phyloP scores from a whole-genome alignment of 176 grass and related monocot species.

The bread wheat (Triticum aestivum) region DNA sequence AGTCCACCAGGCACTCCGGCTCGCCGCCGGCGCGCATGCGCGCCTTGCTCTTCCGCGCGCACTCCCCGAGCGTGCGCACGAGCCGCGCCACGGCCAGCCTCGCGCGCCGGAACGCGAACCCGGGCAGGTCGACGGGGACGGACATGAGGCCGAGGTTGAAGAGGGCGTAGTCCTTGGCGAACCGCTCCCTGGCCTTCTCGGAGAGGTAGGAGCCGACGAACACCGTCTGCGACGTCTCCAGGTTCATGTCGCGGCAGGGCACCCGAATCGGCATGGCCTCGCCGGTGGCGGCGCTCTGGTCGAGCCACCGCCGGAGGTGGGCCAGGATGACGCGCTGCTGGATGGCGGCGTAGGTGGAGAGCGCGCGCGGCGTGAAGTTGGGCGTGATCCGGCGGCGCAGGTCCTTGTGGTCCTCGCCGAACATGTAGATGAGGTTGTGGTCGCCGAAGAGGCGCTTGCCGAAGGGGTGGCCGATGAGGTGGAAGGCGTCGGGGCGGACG shows the following conservation, averaged over 20 bases:
- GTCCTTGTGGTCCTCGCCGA: constrained; percentile 70
- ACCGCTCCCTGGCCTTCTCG: constrained; percentile 39
- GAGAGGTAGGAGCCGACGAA: constrained; percentile 75
- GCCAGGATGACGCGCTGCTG: constrained; percentile 64
- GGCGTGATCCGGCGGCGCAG: constrained; percentile 61
- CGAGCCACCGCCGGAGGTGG: constrained; percentile 55
- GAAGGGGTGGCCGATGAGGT: constrained; percentile 73
- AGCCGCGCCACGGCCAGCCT: constrained; percentile 61
- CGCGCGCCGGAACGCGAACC: constrained; percentile 76
- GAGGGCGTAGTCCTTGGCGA: constrained; percentile 67
- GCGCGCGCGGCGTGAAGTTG: constrained; percentile 64
- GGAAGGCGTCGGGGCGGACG: constrained; percentile 76
- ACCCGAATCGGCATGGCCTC: constrained; percentile 48
- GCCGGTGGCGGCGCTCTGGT: background rate
- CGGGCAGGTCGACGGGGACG: constrained; percentile 74
- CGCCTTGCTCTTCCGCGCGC: constrained; percentile 54
- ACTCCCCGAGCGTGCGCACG: constrained; percentile 43
- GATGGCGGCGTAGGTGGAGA: constrained; percentile 58
- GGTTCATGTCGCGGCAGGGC: constrained; percentile 86
- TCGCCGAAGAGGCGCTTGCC: constrained; percentile 78
- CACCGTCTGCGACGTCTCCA: constrained; percentile 91
- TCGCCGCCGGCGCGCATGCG: constrained; percentile 60
- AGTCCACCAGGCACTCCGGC: constrained; percentile 79
- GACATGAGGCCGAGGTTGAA: constrained; percentile 91
- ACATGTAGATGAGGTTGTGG: constrained; percentile 89